phyloP scores from a whole-genome alignment of 2,329 filamentous ascomycete species.

The Trichoderma citrinoviride region DNA sequence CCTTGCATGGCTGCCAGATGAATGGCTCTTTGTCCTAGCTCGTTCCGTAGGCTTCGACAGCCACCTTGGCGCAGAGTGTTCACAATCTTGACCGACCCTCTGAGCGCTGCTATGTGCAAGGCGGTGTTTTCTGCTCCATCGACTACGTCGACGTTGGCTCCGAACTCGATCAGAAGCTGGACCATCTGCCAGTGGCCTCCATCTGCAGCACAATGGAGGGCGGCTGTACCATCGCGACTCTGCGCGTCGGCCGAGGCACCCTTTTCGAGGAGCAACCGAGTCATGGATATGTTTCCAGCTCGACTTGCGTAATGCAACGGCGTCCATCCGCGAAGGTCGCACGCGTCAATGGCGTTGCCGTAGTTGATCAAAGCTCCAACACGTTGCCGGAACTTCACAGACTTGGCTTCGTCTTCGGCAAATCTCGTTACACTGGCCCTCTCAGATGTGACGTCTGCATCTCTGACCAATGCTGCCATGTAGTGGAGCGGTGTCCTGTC shows the following conservation, averaged over 20 bases:
- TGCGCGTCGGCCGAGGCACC: neutral
- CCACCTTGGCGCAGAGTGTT: neutral
- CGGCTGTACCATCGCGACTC: neutral
- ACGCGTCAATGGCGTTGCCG: neutral
- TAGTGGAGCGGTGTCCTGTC: slow-evolving; percentile 8
- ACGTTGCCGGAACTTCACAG: neutral
- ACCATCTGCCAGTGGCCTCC: neutral
- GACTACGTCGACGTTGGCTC: neutral
- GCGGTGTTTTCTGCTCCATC: neutral
- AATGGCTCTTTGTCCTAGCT: neutral
- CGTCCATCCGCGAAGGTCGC: neutral
- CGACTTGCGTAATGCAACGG: slow-evolving; percentile 11
- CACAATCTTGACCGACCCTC: neutral
- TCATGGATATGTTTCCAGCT: neutral
- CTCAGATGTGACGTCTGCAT: too few relatives aligned
- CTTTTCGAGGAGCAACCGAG: neutral
- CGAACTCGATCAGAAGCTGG: neutral
- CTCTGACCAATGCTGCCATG: neutral
- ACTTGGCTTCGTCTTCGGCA: neutral
- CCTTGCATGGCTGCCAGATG: neutral
- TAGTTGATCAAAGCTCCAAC: neutral
- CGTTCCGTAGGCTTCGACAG: neutral
- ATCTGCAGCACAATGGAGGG: slow-evolving; percentile 3
- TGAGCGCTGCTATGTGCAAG: neutral
- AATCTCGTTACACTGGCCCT: neutral